These are phyloP conservation scores for Suillus bovinus DNA, from an alignment of 768 basidiomycete species.

Conservation along the genomic window DNA sequence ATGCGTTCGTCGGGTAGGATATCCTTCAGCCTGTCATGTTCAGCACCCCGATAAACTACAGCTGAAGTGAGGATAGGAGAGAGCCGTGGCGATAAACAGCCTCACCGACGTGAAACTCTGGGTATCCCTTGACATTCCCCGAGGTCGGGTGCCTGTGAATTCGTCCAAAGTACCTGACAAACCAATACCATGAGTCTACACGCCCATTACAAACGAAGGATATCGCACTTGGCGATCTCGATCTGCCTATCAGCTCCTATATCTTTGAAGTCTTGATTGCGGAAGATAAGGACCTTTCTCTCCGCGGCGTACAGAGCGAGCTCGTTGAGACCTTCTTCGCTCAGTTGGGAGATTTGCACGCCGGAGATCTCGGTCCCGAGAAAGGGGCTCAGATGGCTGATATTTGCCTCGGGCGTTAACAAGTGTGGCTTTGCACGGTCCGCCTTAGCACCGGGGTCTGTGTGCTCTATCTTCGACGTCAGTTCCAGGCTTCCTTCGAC, in stretches of 20 bases:
- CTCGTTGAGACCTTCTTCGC: constrained; percentile 52
- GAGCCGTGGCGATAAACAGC: neutral
- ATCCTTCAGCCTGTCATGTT: constrained; percentile 44
- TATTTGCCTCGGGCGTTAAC: constrained; percentile 39
- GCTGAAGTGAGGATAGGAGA: neutral
- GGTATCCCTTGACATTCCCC: constrained; percentile 54
- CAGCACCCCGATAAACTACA: constrained; percentile 51
- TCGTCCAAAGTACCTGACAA: constrained; percentile 43
- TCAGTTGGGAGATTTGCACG: constrained; percentile 53
- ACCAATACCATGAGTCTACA: neutral
- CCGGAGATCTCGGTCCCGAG: constrained; percentile 52
- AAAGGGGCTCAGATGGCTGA: constrained; percentile 47
- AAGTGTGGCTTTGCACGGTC: constrained; percentile 54
- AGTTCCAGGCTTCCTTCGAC: neutral
- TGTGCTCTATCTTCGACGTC: constrained; percentile 34
- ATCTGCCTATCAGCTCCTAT: constrained; percentile 52
- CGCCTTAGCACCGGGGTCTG: constrained; percentile 47
- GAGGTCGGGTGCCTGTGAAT: constrained; percentile 49
- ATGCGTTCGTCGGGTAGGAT: constrained; percentile 44
- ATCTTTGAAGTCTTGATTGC: constrained; percentile 65
- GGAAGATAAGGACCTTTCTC: constrained; percentile 54
- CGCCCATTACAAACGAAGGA: neutral
- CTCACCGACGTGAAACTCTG: constrained; percentile 59
- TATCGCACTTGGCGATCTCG: constrained; percentile 44
- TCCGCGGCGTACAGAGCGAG: constrained; percentile 53